Evolutionary conservation across 176 grass and related monocot species (phyloP), one percentile per base, ranked within the genome.

Genomic region (Phyllostachys edulis): DNA sequence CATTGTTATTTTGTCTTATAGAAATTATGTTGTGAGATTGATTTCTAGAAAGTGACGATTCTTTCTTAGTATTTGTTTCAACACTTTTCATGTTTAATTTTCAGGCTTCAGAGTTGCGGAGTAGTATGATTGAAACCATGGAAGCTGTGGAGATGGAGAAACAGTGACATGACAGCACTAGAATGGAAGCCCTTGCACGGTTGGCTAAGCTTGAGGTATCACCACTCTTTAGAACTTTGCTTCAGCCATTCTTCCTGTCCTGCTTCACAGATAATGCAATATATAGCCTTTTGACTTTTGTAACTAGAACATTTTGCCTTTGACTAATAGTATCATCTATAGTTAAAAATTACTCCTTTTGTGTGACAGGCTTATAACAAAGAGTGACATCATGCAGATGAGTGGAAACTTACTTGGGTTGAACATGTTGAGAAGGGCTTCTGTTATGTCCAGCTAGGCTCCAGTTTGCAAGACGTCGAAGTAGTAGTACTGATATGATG

Each of bases 131-230:
- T 29, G 91, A 95, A 80, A 93, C 89, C 9, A 93, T 98, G 90
- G 96, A 98, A 67, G 96, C 96, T 66, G 87, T 93, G 14, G 96
- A 98, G 68, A 84, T 87, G 51, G 96, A 98, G 82, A 98, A 95
- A 81, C 84, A 87, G 64, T 81, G 76, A 41, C 96, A 98, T 75
- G 68, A 98, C 47, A 95, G 91, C 77, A 98, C 96, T 77, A 93
- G 93, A 91, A 98, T 98, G 90, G 93, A 98, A 85, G 93, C 96
- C 82, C 85, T 98, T 78, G 80, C 67, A 46, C 80, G 73, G 16
- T 88, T 98, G 60, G 96, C 93, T 80, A 80, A 82, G 74, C 91
- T 95, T 91, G 96, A 98, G 91, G 96, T 98, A 77, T 65, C 75
- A 61, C 16, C 38, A 38, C 44, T 78, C 47, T 46, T 51, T 78